Percentiles rank a stretch among this genome's conserved stretches.
These are phyloP conservation scores for Globisporangium parvum DNA, from an alignment of 352 stramenopile genomes.

Conservation along the genomic window DNA sequence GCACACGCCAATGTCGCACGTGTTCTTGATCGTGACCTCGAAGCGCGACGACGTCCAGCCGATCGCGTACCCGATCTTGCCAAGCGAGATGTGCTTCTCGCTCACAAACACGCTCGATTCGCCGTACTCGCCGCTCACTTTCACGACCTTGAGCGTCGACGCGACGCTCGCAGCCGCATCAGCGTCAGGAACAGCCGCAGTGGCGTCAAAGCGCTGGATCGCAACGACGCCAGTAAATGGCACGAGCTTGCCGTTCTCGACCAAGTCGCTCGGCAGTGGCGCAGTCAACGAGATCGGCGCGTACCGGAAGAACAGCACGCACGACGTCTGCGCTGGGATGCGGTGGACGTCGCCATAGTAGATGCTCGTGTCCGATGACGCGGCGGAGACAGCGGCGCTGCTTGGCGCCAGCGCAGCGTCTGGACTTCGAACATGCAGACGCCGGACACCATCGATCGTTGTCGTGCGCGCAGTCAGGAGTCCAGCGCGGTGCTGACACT, in stretches of 20 bases:
- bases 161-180: constrained; percentile 22
- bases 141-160: constrained; percentile 63
- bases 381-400: not conserved
- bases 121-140: constrained; percentile 52
- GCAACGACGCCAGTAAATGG: constrained; percentile 59
- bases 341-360: constrained; percentile 46
- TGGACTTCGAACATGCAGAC: constrained; percentile 6
- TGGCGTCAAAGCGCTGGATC: constrained; percentile 60
- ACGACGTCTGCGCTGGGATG: constrained; percentile 42
- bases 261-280: constrained; percentile 36
- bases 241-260: constrained; percentile 58
- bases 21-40: constrained; percentile 58
- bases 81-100: constrained; percentile 50
- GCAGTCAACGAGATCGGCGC: constrained; percentile 53
- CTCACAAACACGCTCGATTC: constrained; percentile 51
- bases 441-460: constrained; percentile 25
- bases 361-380: constrained; percentile 16
- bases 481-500: constrained; percentile 8
- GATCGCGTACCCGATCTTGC: constrained; percentile 80
- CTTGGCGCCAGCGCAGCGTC: not conserved
- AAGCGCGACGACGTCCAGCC: constrained; percentile 72
- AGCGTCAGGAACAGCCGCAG: constrained; percentile 1
- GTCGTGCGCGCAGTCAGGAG: constrained; percentile 21
- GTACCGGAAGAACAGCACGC: constrained; percentile 61
- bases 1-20: constrained; percentile 51